Evolutionary conservation across 768 basidiomycete genomes (phyloP).

Genomic region (Cyclocybe cylindracea): DNA sequence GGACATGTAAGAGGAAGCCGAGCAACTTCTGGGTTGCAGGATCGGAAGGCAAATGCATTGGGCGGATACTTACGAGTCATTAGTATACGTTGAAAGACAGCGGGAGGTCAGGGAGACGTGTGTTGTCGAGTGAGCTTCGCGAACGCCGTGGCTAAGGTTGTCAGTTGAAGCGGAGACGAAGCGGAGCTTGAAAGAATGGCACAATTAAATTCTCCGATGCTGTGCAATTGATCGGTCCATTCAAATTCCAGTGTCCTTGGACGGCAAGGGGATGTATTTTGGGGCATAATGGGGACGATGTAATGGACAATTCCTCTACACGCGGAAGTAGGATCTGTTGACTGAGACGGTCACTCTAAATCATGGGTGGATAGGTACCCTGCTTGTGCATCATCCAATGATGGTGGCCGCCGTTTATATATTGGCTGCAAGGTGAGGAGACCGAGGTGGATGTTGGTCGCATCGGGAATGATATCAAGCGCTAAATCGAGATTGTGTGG

Average conservation of each 20-base stretch:
- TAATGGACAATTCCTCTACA: no score
- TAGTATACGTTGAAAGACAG: conserved; percentile 5
- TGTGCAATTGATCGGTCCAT: no score
- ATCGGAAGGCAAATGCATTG: conserved; percentile 5
- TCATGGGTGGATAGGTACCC: not conserved
- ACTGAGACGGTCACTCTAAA: no score
- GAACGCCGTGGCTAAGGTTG: no score
- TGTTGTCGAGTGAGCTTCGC: no score
- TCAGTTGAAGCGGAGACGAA: no score
- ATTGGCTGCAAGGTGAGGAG: conserved; percentile 6
- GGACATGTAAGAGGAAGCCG: conserved; percentile 21
- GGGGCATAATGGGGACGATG: no score
- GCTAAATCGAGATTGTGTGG: conserved; percentile 15
- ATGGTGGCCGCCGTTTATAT: not conserved
- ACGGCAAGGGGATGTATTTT: not conserved
- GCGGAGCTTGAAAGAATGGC: no score
- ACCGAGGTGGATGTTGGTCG: conserved; percentile 10
- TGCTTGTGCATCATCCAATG: conserved; percentile 3
- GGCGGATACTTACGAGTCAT: conserved; percentile 57
- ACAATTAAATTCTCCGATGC: no score
- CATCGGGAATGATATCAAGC: conserved; percentile 10
- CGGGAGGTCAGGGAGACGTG: not conserved
- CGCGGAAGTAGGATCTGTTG: not conserved
- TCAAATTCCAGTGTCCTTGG: no score
- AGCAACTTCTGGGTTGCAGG: conserved; percentile 11